Evolutionary conservation across 2,329 filamentous ascomycete species (phyloP), one percentile per base, ranked within the genome.

Genomic region (Alternaria sp.): DNA sequence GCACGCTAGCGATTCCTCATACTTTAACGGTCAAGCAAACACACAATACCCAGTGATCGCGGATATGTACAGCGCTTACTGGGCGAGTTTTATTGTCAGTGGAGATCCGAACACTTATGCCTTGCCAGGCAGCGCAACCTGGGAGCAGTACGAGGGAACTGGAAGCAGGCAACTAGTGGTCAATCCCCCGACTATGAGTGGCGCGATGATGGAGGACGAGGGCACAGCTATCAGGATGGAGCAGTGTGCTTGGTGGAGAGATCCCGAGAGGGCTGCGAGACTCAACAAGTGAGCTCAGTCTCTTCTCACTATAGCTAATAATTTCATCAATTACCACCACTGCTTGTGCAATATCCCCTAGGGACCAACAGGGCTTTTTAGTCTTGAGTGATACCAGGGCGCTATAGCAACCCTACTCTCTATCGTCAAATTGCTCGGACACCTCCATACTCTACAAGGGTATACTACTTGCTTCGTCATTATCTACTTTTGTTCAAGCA

Each of bases 41-140:
- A 69, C 68, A 4, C 65, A 75, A 52, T 76, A 63, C 32, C 74
- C 75, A 0, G 72, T 71, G 16, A 72, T 77, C 11, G 49, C 73
- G 1, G 65, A 73, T 2, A 55, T 76, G 7, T 79, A 79, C 51
- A 70, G 70, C 51, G 70, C 69, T 7, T 79, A 78, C 36, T 74
- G 71, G 58, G 75, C 76, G 4, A 77, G 73, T 48, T 79, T 79
- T 39, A 65, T 79, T 3, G 70, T 75, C 2, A 72, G 67, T 26
- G 77, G 76, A 2, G 60, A 79, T 49, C 77, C 77, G 5, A 79
- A 78, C 51, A 74, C 64, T 5, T 63, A 69, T 47, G 55, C 63
- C 7, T 54, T 66, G 11, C 34, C 59, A 14, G 68, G 66, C 14
- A 68, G 71, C 12, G 64, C 71, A 4, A 51, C 54, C 7, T 79